Evolutionary conservation across 1,284 basidiomycete genomes (phyloP), one percentile per base, ranked within the genome.

Genomic region (Melampsora allii-populina): DNA sequence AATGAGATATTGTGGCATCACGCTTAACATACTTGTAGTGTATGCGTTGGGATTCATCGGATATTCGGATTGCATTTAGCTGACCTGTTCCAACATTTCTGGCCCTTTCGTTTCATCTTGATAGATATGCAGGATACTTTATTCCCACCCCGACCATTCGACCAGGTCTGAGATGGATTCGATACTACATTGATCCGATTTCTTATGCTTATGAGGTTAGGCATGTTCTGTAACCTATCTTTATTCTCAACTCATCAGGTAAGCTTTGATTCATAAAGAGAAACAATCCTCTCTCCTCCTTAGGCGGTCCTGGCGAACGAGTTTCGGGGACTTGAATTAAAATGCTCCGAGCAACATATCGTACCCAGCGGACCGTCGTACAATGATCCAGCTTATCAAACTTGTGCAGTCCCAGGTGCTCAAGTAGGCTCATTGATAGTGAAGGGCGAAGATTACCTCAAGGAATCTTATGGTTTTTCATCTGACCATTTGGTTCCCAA

Each of bases 11-110:
- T 79, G 73, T 27, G 79, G 79, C 24, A 60, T 80, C 31, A 72
- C 77, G 1, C 75, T 80, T 58, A 80, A 80, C 73, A 76, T 80
- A 9, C 77, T 79, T 60, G 78, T 80, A 53, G 74, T 80, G 76
- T 79, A 48, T 42, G 77, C 69, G 9, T 21, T 24, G 12, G 12
- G 39, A 42, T 14, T 42, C 4, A 12, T 42, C 7, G 36, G 10
- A 14, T 42, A 42, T 42, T 14, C 4, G 39, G 14, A 6, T 14
- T 14, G 39, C 39, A 42, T 42, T 4, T 12, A 14, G 39, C 39
- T 42, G 39, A 42, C 39, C 39, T 3, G 10, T 9, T 42, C 7
- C 17, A 60, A 61, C 19, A 61, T 61, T 42, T 56, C n/a, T 4
- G 7, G 10, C 2, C 50, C 24, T 27, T n/a, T n/a, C 29, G n/a